phyloP scores from a whole-genome alignment of 129 eudicot species.

The Flaveria bidentis region DNA sequence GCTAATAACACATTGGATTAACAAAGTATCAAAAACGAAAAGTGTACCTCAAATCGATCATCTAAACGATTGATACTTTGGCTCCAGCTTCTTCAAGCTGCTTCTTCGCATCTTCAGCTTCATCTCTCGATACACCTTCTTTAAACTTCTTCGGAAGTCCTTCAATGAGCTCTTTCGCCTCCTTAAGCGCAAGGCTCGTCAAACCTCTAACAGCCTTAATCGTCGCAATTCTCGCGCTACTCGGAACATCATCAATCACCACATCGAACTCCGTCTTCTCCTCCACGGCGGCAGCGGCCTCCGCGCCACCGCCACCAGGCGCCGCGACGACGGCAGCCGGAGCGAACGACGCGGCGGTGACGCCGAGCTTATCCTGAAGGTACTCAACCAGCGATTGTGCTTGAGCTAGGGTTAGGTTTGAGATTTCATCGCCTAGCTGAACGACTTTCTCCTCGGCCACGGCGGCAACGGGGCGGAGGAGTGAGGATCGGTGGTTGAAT shows the following conservation, averaged over 20 bases:
- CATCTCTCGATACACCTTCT: slow-evolving; percentile 78
- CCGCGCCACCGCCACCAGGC: slow-evolving; percentile 56
- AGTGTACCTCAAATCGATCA: slow-evolving; percentile 23
- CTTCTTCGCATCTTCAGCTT: slow-evolving; percentile 91
- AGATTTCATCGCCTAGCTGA: slow-evolving; percentile 63
- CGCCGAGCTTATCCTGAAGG: slow-evolving; percentile 82
- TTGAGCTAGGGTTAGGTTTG: slow-evolving; percentile 67
- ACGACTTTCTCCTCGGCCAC: slow-evolving; percentile 73
- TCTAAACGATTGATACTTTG: slow-evolving; percentile 66
- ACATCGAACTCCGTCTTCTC: slow-evolving; percentile 97
- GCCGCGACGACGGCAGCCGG: slow-evolving; percentile 67
- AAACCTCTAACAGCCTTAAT: slow-evolving; percentile 89
- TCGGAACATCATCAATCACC: slow-evolving; percentile 82
- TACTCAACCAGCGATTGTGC: slow-evolving; percentile 80
- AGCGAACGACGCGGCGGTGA: slow-evolving; percentile 69
- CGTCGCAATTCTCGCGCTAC: slow-evolving; percentile 79
- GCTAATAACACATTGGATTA: slow-evolving; percentile 42
- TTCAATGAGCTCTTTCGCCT: slow-evolving; percentile 87
- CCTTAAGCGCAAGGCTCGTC: slow-evolving; percentile 79
- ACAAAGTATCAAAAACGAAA: slow-evolving; percentile 23
- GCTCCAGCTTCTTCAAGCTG: slow-evolving; percentile 98
- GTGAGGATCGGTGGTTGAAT: slow-evolving; percentile 51
- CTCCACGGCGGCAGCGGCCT: slow-evolving; percentile 59
- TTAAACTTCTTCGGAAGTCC: slow-evolving; percentile 92
- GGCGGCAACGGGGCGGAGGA: slow-evolving; percentile 72